Conservation (phyloP, 2,329 filamentous ascomycete species). For the Ceratocystis lukuohia region DNA sequence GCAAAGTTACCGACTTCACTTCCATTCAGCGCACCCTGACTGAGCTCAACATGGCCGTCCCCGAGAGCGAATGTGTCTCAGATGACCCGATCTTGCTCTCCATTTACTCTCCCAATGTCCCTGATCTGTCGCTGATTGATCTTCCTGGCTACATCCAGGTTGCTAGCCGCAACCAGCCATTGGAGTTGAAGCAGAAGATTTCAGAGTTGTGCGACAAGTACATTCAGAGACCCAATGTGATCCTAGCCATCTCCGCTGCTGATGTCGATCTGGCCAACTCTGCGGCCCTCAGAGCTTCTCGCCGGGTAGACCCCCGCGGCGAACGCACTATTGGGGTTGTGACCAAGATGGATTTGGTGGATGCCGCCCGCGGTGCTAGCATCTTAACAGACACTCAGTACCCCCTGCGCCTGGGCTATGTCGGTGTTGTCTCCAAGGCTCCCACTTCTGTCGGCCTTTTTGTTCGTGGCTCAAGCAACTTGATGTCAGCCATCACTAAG, state of each 20-base stretch:
- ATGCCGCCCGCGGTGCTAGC: constrained; percentile 60
- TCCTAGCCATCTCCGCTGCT: constrained; percentile 90
- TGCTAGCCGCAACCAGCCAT: constrained; percentile 75
- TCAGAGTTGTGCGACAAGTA: constrained; percentile 95
- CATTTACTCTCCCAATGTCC: constrained; percentile 90
- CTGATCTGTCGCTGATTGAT: constrained; percentile 90
- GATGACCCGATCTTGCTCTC: constrained; percentile 94
- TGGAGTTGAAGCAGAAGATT: constrained; percentile 89
- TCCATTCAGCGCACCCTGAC: constrained; percentile 89
- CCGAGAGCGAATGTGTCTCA: constrained; percentile 80
- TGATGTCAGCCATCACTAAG: constrained; percentile 67
- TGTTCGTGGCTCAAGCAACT: constrained; percentile 65
- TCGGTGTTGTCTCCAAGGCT: constrained; percentile 80
- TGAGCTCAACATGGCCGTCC: constrained; percentile 85
- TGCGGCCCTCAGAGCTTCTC: constrained; percentile 75
- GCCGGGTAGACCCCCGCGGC: constrained; percentile 82
- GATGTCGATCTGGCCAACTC: constrained; percentile 97
- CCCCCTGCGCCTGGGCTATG: constrained; percentile 85
- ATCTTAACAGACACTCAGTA: constrained; percentile 87
- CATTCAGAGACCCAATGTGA: constrained; percentile 89
- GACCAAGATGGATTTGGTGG: constrained; percentile 97
- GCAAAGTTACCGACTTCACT: constrained; percentile 81
- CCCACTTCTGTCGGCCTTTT: constrained; percentile 62
- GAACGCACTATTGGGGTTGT: constrained; percentile 97
- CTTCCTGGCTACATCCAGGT: constrained; percentile 97